Conservation (phyloP, 2,329 filamentous ascomycete species). For the Raffaelea ambrosiae region DNA sequence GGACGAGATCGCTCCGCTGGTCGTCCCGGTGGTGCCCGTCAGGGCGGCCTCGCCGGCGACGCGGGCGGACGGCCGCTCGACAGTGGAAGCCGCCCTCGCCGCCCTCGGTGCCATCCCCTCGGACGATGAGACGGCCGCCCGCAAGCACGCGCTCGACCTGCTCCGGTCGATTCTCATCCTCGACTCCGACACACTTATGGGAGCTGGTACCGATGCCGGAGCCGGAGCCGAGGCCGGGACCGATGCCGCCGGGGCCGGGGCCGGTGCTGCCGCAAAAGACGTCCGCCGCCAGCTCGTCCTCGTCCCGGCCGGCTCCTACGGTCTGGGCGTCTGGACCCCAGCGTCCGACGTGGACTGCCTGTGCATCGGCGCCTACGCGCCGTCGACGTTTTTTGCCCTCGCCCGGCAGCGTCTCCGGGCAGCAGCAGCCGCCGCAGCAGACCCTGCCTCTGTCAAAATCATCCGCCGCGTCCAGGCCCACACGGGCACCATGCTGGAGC, state of each 20-base stretch:
- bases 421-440: slow-evolving; percentile 21
- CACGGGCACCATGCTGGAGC: slow-evolving; percentile 55
- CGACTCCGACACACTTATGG: slow-evolving; percentile 4
- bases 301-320: slow-evolving; percentile 58
- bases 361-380: slow-evolving; percentile 53
- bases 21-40: slow-evolving; percentile 25
- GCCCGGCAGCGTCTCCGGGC: slow-evolving; percentile 41
- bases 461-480: slow-evolving; percentile 49
- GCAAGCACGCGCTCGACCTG: slow-evolving; percentile 10
- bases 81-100: slow-evolving; percentile 30
- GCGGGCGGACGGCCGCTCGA: too few relatives aligned
- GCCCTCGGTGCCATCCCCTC: slow-evolving; percentile 36
- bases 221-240: too few relatives aligned
- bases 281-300: slow-evolving; percentile 34
- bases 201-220: too few relatives aligned
- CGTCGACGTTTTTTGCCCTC: slow-evolving; percentile 53
- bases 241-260: too few relatives aligned
- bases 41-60: slow-evolving; percentile 17
- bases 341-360: slow-evolving; percentile 58
- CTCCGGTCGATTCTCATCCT: slow-evolving; percentile 6
- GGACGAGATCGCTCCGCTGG: slow-evolving; percentile 14
- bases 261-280: not conserved
- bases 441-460: slow-evolving; percentile 34
- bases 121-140: slow-evolving; percentile 26
- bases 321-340: slow-evolving; percentile 51